Evolutionary conservation across 371 early-diverging fungal species (phyloP).

Genomic region (Zancudomyces culisetae): DNA sequence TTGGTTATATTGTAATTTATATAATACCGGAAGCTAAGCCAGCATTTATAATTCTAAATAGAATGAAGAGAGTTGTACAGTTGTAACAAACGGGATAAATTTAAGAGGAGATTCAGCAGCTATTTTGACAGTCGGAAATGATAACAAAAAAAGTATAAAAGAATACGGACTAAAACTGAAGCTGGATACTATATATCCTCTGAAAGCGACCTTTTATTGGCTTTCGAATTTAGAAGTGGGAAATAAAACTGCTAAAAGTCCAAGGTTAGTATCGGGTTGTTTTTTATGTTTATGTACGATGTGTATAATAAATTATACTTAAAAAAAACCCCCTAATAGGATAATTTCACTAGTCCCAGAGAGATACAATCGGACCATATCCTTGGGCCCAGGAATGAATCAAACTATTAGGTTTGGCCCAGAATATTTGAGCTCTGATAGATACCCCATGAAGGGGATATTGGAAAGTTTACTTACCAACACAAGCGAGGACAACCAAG

Average conservation of each 20-base stretch:
- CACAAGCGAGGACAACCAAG: background rate
- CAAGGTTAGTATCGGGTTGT: background rate
- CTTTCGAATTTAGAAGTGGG: background rate
- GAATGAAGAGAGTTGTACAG: background rate
- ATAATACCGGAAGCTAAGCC: too few species aligned
- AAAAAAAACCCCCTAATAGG: background rate
- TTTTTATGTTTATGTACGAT: background rate
- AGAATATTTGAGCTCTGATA: background rate
- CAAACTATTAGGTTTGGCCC: background rate
- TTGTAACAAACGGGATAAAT: background rate
- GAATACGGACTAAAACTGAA: background rate
- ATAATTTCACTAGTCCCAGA: background rate
- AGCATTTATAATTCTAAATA: too few species aligned
- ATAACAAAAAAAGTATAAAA: background rate
- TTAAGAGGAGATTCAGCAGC: background rate
- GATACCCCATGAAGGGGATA: background rate
- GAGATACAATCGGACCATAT: background rate
- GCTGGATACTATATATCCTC: background rate
- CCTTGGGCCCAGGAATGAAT: background rate
- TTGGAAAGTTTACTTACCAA: background rate
- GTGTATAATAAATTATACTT: background rate
- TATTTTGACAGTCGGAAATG: background rate
- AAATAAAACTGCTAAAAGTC: background rate
- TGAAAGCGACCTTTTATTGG: background rate
- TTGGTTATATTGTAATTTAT: too few species aligned